phyloP scores from a whole-genome alignment of 1,284 basidiomycete genomes.

The Crocinoboletus sp. region DNA sequence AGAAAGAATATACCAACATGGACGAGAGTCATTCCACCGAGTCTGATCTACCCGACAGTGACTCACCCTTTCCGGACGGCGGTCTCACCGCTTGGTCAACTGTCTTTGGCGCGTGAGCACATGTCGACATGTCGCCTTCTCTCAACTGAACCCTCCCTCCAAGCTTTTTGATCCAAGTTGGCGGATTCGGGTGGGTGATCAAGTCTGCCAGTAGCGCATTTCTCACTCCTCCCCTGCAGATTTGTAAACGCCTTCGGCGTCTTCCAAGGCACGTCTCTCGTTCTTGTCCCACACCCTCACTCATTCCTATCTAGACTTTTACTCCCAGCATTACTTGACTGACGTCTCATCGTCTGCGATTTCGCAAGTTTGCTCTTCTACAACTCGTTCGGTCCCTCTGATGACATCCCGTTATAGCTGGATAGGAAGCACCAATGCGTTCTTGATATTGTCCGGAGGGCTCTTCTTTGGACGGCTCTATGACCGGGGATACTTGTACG shows the following conservation, averaged over 20 bases:
- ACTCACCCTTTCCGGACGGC: conserved; percentile 22
- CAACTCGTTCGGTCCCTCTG: neutral
- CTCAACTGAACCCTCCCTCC: conserved; percentile 2
- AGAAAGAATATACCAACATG: neutral
- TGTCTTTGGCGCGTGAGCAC: conserved; percentile 25
- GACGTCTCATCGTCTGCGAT: conserved; percentile 34
- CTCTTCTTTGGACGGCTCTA: conserved; percentile 35
- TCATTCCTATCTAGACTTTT: conserved; percentile 28
- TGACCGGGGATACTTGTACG: conserved; percentile 35
- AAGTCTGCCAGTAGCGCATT: neutral
- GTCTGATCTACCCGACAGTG: neutral
- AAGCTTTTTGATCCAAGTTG: conserved; percentile 32
- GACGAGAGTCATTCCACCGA: neutral
- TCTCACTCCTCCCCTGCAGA: conserved; percentile 19
- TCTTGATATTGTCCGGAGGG: conserved; percentile 36
- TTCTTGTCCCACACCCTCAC: neutral
- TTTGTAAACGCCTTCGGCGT: conserved; percentile 39
- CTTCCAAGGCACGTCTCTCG: conserved; percentile 33
- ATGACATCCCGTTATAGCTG: conserved; percentile 30
- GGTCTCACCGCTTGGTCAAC: conserved; percentile 27
- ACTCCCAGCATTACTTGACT: conserved; percentile 33
- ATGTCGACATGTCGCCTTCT: no score
- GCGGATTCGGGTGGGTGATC: conserved; percentile 32
- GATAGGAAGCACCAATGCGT: conserved; percentile 47
- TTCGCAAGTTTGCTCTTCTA: conserved; percentile 23